These are phyloP conservation scores for Monosporascus sp. DNA, from an alignment of 2,329 filamentous ascomycete genomes.

Conservation along the genomic window DNA sequence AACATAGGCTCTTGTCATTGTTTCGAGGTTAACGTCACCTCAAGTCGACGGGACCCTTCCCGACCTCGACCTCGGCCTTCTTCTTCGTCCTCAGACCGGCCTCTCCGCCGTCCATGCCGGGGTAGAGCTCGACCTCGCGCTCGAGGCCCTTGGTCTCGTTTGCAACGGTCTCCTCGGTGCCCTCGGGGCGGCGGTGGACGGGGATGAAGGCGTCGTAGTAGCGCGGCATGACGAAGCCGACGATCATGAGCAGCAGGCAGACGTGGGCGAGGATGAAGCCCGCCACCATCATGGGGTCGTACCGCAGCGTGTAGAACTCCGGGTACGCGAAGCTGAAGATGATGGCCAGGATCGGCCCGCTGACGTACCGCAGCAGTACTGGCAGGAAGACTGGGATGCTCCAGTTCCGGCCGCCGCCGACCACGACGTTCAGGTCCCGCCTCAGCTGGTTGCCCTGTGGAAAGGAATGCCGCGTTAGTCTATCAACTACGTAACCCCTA, in stretches of 20 bases:
- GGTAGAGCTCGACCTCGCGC: not conserved
- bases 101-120: not conserved
- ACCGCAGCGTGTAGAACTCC: constrained; percentile 39
- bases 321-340: constrained; percentile 48
- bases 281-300: constrained; percentile 45
- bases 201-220: constrained; percentile 51
- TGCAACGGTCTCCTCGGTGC: constrained; percentile 14
- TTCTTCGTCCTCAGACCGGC: not conserved
- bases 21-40: no score
- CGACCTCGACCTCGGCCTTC: not conserved
- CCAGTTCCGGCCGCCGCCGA: constrained; percentile 51
- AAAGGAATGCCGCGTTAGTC: not conserved
- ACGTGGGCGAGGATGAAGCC: constrained; percentile 44
- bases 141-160: constrained; percentile 1
- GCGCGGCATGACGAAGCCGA: constrained; percentile 45
- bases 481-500: no score
- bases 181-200: constrained; percentile 37
- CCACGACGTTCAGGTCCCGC: constrained; percentile 48
- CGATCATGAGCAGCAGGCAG: constrained; percentile 38
- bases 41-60: not conserved
- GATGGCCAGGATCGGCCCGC: constrained; percentile 43
- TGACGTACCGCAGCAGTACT: constrained; percentile 43
- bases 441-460: constrained; percentile 49
- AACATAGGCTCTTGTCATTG: no score
- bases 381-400: constrained; percentile 47